These are phyloP conservation scores for Sequoia sempervirens DNA, from an alignment of 75 land plant species.

Conservation along the genomic window DNA sequence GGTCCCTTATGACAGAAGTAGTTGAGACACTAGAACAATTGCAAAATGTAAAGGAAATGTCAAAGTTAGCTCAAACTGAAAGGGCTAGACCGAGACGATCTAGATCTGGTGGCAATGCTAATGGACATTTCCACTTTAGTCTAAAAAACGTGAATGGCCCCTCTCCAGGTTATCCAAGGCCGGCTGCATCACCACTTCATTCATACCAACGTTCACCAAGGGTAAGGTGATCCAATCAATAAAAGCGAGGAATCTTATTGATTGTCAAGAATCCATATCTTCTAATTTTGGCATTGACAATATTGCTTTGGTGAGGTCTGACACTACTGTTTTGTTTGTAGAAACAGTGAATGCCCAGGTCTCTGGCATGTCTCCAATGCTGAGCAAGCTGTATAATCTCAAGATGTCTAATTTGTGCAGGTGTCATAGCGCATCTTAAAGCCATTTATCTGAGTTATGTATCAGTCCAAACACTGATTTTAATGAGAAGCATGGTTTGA, in stretches of 20 bases:
- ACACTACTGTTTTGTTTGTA: neutral
- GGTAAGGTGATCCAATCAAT: neutral
- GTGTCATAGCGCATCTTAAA: neutral
- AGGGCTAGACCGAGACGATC: neutral
- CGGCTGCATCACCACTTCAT: neutral
- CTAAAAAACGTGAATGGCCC: neutral
- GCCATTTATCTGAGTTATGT: neutral
- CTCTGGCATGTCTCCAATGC: neutral
- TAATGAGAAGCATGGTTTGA: neutral
- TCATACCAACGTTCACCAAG: neutral
- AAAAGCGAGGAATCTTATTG: neutral
- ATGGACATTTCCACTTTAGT: neutral
- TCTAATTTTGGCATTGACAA: neutral
- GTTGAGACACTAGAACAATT: conserved; percentile 29
- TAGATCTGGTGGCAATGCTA: neutral
- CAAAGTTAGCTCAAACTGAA: neutral
- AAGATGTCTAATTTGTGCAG: neutral
- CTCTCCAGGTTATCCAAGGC: neutral
- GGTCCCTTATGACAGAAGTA: conserved; percentile 39
- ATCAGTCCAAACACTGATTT: neutral
- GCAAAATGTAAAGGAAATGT: conserved; percentile 11
- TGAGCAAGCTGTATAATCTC: neutral
- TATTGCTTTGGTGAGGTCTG: neutral
- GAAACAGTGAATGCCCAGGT: neutral
- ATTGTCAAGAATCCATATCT: neutral